These are phyloP conservation scores for Penicillium bovifimosum DNA, from an alignment of 495 filamentous ascomycete species.

Conservation along the genomic window DNA sequence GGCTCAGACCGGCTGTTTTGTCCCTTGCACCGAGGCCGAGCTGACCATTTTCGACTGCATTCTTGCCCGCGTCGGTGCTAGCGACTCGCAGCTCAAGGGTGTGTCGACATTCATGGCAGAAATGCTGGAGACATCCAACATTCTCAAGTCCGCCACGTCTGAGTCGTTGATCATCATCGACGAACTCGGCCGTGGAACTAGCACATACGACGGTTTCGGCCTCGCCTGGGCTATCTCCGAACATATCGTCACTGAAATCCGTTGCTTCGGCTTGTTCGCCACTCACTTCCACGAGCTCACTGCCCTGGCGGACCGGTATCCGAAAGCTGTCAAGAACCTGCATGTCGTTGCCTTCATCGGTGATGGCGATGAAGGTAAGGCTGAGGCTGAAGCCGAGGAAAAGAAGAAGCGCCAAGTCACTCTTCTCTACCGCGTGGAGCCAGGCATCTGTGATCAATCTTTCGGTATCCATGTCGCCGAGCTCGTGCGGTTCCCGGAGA, in stretches of 20 bases:
- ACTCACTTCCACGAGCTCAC: slow-evolving; percentile 99
- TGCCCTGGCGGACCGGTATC: slow-evolving; percentile 75
- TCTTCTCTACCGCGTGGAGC: slow-evolving; percentile 90
- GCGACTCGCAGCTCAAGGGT: slow-evolving; percentile 93
- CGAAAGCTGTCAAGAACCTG: slow-evolving; percentile 77
- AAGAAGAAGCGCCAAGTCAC: slow-evolving; percentile 78
- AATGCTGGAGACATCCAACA: slow-evolving; percentile 98
- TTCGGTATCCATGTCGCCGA: slow-evolving; percentile 99
- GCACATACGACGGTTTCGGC: slow-evolving; percentile 97
- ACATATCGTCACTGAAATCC: slow-evolving; percentile 91
- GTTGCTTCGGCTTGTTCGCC: slow-evolving; percentile 88
- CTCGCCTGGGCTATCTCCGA: slow-evolving; percentile 98
- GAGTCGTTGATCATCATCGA: slow-evolving; percentile 98
- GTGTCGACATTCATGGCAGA: slow-evolving; percentile 99
- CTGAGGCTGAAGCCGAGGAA: slow-evolving; percentile 29
- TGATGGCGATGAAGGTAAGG: slow-evolving; percentile 37
- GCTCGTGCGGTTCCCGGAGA: slow-evolving; percentile 93
- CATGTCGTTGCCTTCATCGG: slow-evolving; percentile 95
- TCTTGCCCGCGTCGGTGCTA: slow-evolving; percentile 90
- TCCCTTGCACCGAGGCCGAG: slow-evolving; percentile 85
- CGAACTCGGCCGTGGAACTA: slow-evolving; percentile 95
- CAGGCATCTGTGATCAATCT: slow-evolving; percentile 91
- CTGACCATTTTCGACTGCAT: slow-evolving; percentile 97
- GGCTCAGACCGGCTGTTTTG: slow-evolving; percentile 96
- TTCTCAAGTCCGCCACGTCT: slow-evolving; percentile 90